Conservation (phyloP, 495 filamentous ascomycete genomes). For the Aeminium ludgeri region DNA sequence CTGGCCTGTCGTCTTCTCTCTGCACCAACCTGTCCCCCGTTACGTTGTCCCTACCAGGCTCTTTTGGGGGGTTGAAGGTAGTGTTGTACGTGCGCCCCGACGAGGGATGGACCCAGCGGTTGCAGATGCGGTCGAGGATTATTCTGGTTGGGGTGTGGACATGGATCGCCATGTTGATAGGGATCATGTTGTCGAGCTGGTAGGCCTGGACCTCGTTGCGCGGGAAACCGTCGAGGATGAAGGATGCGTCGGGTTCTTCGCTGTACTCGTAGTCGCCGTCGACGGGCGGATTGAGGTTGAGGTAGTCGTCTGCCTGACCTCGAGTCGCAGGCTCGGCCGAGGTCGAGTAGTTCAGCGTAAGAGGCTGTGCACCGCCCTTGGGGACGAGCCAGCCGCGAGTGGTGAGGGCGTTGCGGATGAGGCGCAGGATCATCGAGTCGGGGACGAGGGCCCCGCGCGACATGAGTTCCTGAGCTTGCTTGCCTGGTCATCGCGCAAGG, state of each 20-base stretch:
- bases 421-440: constrained; percentile 75
- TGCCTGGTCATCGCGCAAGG: constrained; percentile 34
- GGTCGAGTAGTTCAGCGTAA: constrained; percentile 22
- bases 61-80: constrained; percentile 70
- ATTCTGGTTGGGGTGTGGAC: constrained; percentile 51
- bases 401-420: constrained; percentile 76
- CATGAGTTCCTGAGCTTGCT: constrained; percentile 78
- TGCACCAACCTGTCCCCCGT: constrained; percentile 79
- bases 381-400: constrained; percentile 62
- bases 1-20: constrained; percentile 67
- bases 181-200: constrained; percentile 59
- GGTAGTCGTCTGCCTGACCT: constrained; percentile 1
- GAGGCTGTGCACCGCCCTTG: constrained; percentile 19
- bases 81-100: constrained; percentile 90
- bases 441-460: constrained; percentile 68
- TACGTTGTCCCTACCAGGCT: constrained; percentile 69
- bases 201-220: constrained; percentile 67
- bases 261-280: constrained; percentile 27
- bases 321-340: constrained; percentile 20
- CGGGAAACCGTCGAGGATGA: constrained; percentile 92
- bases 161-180: constrained; percentile 78
- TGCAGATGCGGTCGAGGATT: constrained; percentile 74
- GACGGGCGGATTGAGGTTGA: constrained; percentile 3
- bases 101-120: constrained; percentile 84
- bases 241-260: constrained; percentile 63